Percentiles rank a stretch among this genome's conserved stretches.
These are phyloP conservation scores for Haplographium delicatum DNA, from an alignment of 495 filamentous ascomycete genomes.

Conservation along the genomic window DNA sequence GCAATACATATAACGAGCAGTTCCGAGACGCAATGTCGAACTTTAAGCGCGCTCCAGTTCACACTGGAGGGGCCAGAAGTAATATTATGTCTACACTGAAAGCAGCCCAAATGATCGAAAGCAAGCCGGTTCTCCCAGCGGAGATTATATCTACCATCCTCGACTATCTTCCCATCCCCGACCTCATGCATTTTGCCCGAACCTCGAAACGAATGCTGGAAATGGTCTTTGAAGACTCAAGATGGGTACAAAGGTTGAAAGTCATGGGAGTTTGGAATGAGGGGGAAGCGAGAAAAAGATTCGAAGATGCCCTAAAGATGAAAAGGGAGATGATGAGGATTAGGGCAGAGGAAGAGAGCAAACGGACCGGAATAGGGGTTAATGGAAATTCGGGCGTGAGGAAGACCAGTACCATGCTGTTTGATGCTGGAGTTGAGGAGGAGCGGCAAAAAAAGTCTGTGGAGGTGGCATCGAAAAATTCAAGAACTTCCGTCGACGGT, in stretches of 20 bases:
- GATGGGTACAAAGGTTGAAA: conserved; percentile 83
- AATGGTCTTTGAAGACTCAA: conserved; percentile 98
- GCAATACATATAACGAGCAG: too few species aligned
- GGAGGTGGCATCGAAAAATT: conserved; percentile 11
- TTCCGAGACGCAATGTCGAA: conserved; percentile 51
- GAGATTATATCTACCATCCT: conserved; percentile 88
- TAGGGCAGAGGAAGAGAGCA: conserved; percentile 44
- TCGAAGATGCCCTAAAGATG: conserved; percentile 67
- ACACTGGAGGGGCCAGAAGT: conserved; percentile 31
- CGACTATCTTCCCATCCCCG: conserved; percentile 79
- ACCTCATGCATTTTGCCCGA: conserved; percentile 80
- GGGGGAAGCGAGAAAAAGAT: conserved; percentile 68
- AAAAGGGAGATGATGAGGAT: conserved; percentile 56
- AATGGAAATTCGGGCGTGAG: conserved; percentile 23
- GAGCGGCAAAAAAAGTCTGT: conserved; percentile 36
- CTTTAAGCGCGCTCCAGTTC: conserved; percentile 54
- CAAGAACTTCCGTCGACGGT: conserved; percentile 29
- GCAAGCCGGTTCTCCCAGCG: conserved; percentile 76
- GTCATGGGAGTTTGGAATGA: conserved; percentile 94
- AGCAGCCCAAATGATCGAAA: conserved; percentile 68
- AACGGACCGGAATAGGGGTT: conserved; percentile 31
- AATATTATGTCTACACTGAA: conserved; percentile 70
- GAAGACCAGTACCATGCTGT: conserved; percentile 46
- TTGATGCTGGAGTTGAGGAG: conserved; percentile 61
- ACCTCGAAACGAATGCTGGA: conserved; percentile 86